Conservation (phyloP, 441 rosid species). For the Euphorbia schlechtendalii region DNA sequence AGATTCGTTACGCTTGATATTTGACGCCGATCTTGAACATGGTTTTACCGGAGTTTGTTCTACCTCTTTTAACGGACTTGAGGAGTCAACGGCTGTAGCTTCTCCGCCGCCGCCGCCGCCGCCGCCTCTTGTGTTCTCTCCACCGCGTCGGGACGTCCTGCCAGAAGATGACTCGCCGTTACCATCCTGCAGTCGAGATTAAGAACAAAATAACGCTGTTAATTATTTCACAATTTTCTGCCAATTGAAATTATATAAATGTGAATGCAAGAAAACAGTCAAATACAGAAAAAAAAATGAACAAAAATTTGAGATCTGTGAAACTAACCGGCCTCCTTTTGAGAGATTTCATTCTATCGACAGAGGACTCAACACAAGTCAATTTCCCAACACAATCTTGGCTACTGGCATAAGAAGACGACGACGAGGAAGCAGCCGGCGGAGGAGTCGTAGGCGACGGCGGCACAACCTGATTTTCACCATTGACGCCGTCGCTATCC, state of each 20-base stretch:
- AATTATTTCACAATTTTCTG: neutral
- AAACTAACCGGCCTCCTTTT: slow-evolving; percentile 25
- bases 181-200: slow-evolving; percentile 23
- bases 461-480: slow-evolving; percentile 77
- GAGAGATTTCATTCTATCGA: slow-evolving; percentile 14
- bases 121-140: neutral
- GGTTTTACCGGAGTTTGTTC: slow-evolving; percentile 9
- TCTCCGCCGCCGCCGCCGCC: slow-evolving; percentile 18
- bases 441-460: slow-evolving; percentile 41
- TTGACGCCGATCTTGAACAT: slow-evolving; percentile 1
- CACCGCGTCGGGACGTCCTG: neutral
- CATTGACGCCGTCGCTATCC: slow-evolving; percentile 25
- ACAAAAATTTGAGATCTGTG: slow-evolving; percentile 24
- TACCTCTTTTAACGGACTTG: slow-evolving; percentile 18
- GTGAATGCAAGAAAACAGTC: neutral
- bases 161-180: slow-evolving; percentile 11
- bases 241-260: neutral
- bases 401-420: slow-evolving; percentile 1
- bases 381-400: slow-evolving; percentile 24
- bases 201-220: neutral
- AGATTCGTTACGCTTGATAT: neutral
- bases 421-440: slow-evolving; percentile 33
- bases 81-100: slow-evolving; percentile 10
- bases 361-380: neutral
- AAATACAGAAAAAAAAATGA: neutral